These are phyloP conservation scores for Cystobasidium sp. DNA, from an alignment of 1,284 basidiomycete species.

Conservation along the genomic window DNA sequence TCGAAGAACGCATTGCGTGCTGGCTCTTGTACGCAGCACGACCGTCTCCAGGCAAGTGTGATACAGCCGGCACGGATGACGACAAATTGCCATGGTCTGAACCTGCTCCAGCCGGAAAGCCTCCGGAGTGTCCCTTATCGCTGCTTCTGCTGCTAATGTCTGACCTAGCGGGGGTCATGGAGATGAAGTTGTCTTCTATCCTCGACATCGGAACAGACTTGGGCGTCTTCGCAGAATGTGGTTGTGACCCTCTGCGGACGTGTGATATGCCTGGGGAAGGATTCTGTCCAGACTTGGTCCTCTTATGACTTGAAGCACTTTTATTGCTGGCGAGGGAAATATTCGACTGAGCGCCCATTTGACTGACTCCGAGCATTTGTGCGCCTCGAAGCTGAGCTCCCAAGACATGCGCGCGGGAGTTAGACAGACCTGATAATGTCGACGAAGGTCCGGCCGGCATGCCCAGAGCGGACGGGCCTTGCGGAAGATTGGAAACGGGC, in stretches of 20 bases:
- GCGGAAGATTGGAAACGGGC: background rate
- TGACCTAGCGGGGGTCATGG: slow-evolving; percentile 33
- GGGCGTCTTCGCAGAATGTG: background rate
- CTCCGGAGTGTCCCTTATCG: slow-evolving; percentile 10
- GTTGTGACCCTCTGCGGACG: background rate
- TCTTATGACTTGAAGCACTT: background rate
- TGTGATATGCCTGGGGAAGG: background rate
- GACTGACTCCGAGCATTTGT: slow-evolving; percentile 9
- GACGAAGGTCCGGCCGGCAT: background rate
- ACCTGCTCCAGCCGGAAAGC: background rate
- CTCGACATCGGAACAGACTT: slow-evolving; percentile 18
- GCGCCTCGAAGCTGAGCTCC: slow-evolving; percentile 1
- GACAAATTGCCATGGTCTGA: background rate
- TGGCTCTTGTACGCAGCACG: background rate
- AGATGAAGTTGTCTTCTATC: slow-evolving; percentile 33
- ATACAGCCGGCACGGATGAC: background rate
- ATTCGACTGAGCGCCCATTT: background rate
- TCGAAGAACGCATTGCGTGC: slow-evolving; percentile 18
- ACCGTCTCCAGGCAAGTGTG: slow-evolving; percentile 5
- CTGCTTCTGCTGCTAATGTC: slow-evolving; percentile 30
- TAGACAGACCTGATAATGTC: background rate
- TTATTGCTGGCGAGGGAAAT: slow-evolving; percentile 4
- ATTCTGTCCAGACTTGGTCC: background rate
- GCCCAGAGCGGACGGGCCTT: background rate
- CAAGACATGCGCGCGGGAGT: slow-evolving; percentile 4